Evolutionary conservation across 805 yeast species (phyloP).

Genomic region (Blastobotrys americana): DNA sequence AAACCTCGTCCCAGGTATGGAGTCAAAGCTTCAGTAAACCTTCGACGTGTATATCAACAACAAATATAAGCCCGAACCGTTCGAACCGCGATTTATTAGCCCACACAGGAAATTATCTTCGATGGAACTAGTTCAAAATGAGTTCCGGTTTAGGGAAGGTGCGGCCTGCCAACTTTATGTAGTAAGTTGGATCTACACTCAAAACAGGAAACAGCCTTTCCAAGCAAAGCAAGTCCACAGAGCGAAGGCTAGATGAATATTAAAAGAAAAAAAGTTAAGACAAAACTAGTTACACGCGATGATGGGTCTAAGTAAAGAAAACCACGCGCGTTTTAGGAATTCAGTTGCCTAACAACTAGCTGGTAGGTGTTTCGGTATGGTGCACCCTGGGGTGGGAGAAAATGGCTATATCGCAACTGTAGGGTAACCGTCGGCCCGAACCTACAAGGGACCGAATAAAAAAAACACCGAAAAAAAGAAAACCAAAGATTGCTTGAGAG

Average conservation of each 20-base stretch:
- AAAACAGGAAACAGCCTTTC: neutral
- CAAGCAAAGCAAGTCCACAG: neutral
- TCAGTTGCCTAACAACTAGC: neutral
- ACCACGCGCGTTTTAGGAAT: neutral
- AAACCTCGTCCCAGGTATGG: neutral
- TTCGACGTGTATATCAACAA: no score
- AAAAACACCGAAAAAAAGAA: no score
- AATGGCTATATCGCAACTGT: neutral
- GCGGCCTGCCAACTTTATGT: conserved; percentile 1
- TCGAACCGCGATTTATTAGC: neutral
- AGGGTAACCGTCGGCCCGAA: neutral
- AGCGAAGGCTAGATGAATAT: neutral
- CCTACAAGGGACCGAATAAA: neutral
- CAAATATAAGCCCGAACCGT: no score
- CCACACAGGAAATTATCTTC: neutral
- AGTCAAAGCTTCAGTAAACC: neutral
- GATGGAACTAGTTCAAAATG: neutral
- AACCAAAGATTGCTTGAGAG: neutral
- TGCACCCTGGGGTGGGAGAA: neutral
- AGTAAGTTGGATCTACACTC: neutral
- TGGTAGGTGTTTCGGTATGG: neutral
- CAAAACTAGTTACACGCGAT: no score
- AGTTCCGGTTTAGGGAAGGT: neutral
- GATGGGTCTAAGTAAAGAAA: no score
- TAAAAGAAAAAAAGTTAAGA: neutral